Conservation (phyloP, 306 rosid genomes). For the Quercus cerris region DNA sequence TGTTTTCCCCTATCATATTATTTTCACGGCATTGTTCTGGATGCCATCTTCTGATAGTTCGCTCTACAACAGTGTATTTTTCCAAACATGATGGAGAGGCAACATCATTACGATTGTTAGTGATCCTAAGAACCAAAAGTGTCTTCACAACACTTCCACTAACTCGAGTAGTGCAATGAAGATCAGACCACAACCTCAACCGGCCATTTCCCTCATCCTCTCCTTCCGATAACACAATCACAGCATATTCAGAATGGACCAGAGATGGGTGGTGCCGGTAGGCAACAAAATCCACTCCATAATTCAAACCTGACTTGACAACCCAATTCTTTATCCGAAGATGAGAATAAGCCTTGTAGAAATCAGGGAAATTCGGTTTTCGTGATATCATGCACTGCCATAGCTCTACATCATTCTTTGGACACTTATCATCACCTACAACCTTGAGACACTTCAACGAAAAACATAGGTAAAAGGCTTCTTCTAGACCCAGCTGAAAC, state of each 20-base stretch:
- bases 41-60: slow-evolving; percentile 55
- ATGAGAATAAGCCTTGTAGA: slow-evolving; percentile 64
- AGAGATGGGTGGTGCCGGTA: slow-evolving; percentile 72
- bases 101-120: slow-evolving; percentile 29
- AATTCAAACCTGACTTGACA: slow-evolving; percentile 64
- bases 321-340: slow-evolving; percentile 75
- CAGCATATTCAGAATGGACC: slow-evolving; percentile 77
- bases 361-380: slow-evolving; percentile 46
- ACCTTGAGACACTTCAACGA: slow-evolving; percentile 67
- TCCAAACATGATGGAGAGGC: slow-evolving; percentile 37
- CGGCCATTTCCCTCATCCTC: slow-evolving; percentile 39
- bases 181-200: slow-evolving; percentile 71
- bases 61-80: slow-evolving; percentile 40
- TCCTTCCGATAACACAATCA: slow-evolving; percentile 55
- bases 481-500: slow-evolving; percentile 66
- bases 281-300: slow-evolving; percentile 68
- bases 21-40: slow-evolving; percentile 60
- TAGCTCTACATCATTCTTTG: slow-evolving; percentile 39
- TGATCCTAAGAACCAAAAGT: slow-evolving; percentile 47
- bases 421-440: slow-evolving; percentile 11
- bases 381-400: slow-evolving; percentile 55
- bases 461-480: slow-evolving; percentile 63
- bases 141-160: slow-evolving; percentile 70
- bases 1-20: slow-evolving; percentile 3
- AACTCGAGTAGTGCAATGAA: slow-evolving; percentile 59